A percentile compares a stretch with the other conserved stretches of the same genome.
Evolutionary conservation across 768 basidiomycete species (phyloP).

Genomic region (Leccinellum luteum): DNA sequence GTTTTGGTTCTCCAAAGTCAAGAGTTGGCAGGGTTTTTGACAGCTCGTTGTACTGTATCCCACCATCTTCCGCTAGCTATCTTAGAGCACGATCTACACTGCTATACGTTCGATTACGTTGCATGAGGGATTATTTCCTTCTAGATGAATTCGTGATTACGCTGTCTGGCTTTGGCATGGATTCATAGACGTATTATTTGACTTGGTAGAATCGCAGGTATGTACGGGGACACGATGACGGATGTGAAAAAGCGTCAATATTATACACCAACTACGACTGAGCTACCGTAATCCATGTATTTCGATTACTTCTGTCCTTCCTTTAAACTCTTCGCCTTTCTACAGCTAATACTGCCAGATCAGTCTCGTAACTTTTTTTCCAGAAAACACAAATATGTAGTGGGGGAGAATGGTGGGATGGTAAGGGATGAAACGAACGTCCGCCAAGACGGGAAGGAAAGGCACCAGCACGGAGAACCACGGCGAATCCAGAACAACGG

Average conservation of each 20-base stretch:
- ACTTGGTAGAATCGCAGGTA: neutral
- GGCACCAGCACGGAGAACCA: slow-evolving; percentile 16
- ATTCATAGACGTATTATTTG: neutral
- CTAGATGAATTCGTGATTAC: too few species aligned
- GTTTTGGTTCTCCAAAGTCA: slow-evolving; percentile 94
- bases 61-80: neutral
- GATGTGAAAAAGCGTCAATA: slow-evolving; percentile 16
- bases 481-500: slow-evolving; percentile 17
- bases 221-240: too few species aligned
- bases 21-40: slow-evolving; percentile 48
- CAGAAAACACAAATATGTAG: slow-evolving; percentile 22
- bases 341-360: slow-evolving; percentile 30
- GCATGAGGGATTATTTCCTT: too few species aligned
- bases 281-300: slow-evolving; percentile 25
- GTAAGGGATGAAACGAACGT: slow-evolving; percentile 10
- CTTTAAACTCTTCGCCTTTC: slow-evolving; percentile 20
- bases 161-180: neutral
- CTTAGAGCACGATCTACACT: neutral
- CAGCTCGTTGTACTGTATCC: neutral
- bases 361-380: slow-evolving; percentile 22
- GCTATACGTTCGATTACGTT: neutral
- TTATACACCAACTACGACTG: slow-evolving; percentile 30
- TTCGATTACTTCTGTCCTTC: slow-evolving; percentile 35
- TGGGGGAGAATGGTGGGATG: neutral
- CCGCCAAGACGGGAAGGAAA: neutral